Percentiles rank a stretch among this genome's conserved stretches.
These are phyloP conservation scores for Zygosaccharomyces sapae DNA, from an alignment of 1,139 yeast species.

Conservation along the genomic window DNA sequence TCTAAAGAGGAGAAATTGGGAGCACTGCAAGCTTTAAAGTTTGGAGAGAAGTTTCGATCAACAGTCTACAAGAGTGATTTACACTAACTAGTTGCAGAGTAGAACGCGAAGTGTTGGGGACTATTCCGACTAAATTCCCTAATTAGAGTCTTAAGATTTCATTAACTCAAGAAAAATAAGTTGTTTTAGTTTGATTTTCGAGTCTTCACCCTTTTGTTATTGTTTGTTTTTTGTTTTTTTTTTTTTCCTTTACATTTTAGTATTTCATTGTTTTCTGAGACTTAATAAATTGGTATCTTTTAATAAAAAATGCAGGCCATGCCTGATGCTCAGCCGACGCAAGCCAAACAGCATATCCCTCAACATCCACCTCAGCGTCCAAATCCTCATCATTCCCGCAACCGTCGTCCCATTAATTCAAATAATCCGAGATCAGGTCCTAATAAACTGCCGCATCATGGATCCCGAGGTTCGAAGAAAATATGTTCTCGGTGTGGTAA, in stretches of 20 bases:
- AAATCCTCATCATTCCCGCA: not conserved
- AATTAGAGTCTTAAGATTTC: not conserved
- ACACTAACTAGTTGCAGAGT: not conserved
- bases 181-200: not conserved
- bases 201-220: not conserved
- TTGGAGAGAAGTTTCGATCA: not conserved
- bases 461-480: conserved; percentile 23
- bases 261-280: not conserved
- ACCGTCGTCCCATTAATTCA: not conserved
- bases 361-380: not conserved
- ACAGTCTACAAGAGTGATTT: not conserved
- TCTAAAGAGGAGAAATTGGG: not conserved
- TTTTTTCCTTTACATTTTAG: not conserved
- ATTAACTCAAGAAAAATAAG: not conserved
- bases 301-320: conserved; percentile 3
- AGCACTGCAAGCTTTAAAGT: not conserved
- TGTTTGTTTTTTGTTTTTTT: too few species aligned
- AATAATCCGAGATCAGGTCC: not conserved
- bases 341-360: not conserved
- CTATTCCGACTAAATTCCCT: conserved; percentile 4
- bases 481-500: conserved; percentile 60
- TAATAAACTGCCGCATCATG: conserved; percentile 1
- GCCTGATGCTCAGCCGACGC: conserved; percentile 5
- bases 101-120: not conserved
- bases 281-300: not conserved